Evolutionary conservation across 306 rosid species (phyloP), one percentile per base, ranked within the genome.

Genomic region (Vachellia collinsii): DNA sequence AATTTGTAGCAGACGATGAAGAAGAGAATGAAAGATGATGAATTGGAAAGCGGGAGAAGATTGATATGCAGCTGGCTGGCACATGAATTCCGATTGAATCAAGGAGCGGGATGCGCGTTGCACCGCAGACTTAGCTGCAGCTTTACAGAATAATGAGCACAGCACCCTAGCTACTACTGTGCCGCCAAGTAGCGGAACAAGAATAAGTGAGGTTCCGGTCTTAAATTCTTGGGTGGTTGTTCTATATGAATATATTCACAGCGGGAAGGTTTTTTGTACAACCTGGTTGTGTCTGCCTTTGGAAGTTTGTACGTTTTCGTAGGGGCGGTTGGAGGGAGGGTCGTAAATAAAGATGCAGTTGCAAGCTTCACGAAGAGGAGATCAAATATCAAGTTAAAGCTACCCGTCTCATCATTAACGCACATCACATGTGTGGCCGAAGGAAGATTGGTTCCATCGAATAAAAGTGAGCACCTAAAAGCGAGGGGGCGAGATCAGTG

Each of bases 61-160:
- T 8, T 1, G 11, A 19, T 20, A 4, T 12, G 34, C 34, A 29
- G 34, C 34, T 29, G 20, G 23, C 12, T 8, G 23, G 12, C 5
- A 56, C 62, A n/a, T 56, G 63, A 20, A 56, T 8, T 20, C n/a
- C 20, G 4, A 56, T 56, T 20, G 34, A 56, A n/a, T 3, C 11
- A 19, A 54, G 36, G 36, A 36, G 17, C 4, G 17, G 13, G 19
- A 42, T 9, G 51, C 2, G 19, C 11, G 10, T 11, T 13, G 53
- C 74, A 44, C 74, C 74, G 39, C 74, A 43, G n/a, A 44, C 56
- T 70, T 70, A 43, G 11, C 74, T 70, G 11, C 11, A 70, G 8
- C 53, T 3, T 41, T 41, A 53, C 51, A 68, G 22, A 68, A 42
- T 42, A 42, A 41, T 44, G 29, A 69, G n/a, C n/a, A n/a, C n/a